A percentile compares a stretch with the other conserved stretches of the same genome.
These are phyloP conservation scores for Teunomyces aglyptinius DNA, from an alignment of 805 yeast genomes.

Conservation along the genomic window DNA sequence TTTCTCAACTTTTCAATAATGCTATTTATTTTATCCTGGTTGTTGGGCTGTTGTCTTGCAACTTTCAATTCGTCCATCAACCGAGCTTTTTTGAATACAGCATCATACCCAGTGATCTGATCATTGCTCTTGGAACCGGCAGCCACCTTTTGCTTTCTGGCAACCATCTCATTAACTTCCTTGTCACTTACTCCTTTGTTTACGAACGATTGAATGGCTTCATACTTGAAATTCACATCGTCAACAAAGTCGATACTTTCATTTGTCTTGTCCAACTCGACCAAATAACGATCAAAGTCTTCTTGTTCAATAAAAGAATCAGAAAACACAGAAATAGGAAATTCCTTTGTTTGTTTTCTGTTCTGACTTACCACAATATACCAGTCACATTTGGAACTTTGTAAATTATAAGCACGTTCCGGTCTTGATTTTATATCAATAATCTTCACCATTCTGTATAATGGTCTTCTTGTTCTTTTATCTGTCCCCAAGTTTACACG, in stretches of 20 bases:
- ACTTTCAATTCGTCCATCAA: slow-evolving; percentile 72
- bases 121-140: slow-evolving; percentile 42
- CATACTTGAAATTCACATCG: slow-evolving; percentile 61
- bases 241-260: slow-evolving; percentile 59
- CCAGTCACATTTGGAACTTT: slow-evolving; percentile 44
- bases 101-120: slow-evolving; percentile 45
- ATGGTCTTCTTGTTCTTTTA: slow-evolving; percentile 56
- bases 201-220: slow-evolving; percentile 61
- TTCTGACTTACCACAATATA: slow-evolving; percentile 82
- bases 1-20: slow-evolving; percentile 38
- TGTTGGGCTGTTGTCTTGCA: slow-evolving; percentile 58
- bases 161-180: slow-evolving; percentile 77
- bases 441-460: slow-evolving; percentile 82
- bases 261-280: slow-evolving; percentile 57
- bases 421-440: slow-evolving; percentile 54
- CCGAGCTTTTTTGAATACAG: slow-evolving; percentile 71
- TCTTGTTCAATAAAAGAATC: slow-evolving; percentile 69
- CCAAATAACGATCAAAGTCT: slow-evolving; percentile 71
- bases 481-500: slow-evolving; percentile 79
- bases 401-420: slow-evolving; percentile 41
- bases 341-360: slow-evolving; percentile 61
- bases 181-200: slow-evolving; percentile 64
- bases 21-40: slow-evolving; percentile 28
- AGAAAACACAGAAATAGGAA: slow-evolving; percentile 77
- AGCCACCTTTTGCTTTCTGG: slow-evolving; percentile 60